phyloP scores from a whole-genome alignment of 2,329 filamentous ascomycete species.

The Beauveria sp. region DNA sequence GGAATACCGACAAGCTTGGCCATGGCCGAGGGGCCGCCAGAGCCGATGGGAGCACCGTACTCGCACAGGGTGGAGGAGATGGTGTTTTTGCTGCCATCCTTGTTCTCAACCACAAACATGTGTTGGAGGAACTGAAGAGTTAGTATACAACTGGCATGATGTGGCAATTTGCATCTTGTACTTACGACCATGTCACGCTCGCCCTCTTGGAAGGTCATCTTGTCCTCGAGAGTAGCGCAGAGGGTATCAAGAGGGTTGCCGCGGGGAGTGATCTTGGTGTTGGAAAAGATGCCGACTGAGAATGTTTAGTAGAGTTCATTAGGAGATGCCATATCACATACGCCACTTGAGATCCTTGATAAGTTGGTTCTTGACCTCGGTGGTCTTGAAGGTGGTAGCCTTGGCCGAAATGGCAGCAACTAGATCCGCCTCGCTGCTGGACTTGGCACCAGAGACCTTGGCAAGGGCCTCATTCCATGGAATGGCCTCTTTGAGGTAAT shows the following conservation, averaged over 20 bases:
- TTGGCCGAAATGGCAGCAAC: conserved; percentile 66
- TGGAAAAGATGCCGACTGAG: conserved; percentile 53
- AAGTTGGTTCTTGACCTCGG: conserved; percentile 53
- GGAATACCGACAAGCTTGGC: conserved; percentile 73
- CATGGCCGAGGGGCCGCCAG: conserved; percentile 75
- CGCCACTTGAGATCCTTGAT: conserved; percentile 10
- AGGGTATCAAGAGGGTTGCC: conserved; percentile 86
- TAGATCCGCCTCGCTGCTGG: conserved; percentile 61
- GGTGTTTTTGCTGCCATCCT: conserved; percentile 69
- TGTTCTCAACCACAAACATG: conserved; percentile 76
- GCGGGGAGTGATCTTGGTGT: conserved; percentile 59
- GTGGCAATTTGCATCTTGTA: conserved; percentile 10
- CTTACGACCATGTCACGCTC: conserved; percentile 76
- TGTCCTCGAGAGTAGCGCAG: conserved; percentile 79
- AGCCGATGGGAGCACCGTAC: conserved; percentile 71
- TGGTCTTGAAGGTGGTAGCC: conserved; percentile 53
- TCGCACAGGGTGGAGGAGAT: conserved; percentile 74
- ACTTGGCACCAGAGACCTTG: conserved; percentile 63
- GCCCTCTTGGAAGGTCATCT: conserved; percentile 78
- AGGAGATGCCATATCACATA: neutral
- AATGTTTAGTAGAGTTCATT: neutral
- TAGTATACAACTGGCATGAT: conserved; percentile 22
- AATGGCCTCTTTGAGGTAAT: conserved; percentile 58
- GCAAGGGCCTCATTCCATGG: conserved; percentile 81
- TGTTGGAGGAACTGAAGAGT: conserved; percentile 49